Percentiles rank a stretch among this genome's conserved stretches.
Conservation (phyloP, 1,139 yeast species). For the Hansenula anomala region DNA sequence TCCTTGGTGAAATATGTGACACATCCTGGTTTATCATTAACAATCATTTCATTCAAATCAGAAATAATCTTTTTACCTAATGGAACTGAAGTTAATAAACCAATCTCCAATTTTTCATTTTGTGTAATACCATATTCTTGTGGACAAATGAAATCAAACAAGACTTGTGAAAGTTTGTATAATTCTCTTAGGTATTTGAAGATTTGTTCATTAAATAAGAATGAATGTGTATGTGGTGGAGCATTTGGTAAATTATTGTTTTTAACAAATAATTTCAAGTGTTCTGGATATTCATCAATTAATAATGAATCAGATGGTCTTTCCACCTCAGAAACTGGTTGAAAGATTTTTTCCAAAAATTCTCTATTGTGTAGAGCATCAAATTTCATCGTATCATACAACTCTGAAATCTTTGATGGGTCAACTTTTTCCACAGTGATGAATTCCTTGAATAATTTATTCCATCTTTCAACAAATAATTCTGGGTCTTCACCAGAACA, state of each 20-base stretch:
- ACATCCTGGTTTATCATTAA: constrained; percentile 74
- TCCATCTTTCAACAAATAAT: constrained; percentile 95
- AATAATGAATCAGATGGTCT: constrained; percentile 52
- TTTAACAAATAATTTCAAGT: constrained; percentile 63
- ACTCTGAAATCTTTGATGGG: constrained; percentile 93
- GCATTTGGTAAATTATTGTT: constrained; percentile 23
- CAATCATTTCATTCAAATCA: constrained; percentile 78
- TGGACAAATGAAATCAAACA: constrained; percentile 96
- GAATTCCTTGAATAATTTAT: constrained; percentile 89
- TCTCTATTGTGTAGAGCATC: constrained; percentile 95
- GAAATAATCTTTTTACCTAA: constrained; percentile 81
- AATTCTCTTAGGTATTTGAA: constrained; percentile 81
- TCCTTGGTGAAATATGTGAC: constrained; percentile 94
- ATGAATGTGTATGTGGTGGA: constrained; percentile 13
- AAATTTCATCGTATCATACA: constrained; percentile 97
- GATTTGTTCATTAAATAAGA: constrained; percentile 72
- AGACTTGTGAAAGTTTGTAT: constrained; percentile 83
- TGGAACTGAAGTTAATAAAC: constrained; percentile 89
- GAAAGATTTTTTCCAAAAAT: constrained; percentile 77
- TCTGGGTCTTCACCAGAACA: constrained; percentile 95
- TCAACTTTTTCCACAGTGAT: constrained; percentile 93
- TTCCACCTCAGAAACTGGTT: constrained; percentile 52
- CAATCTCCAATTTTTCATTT: constrained; percentile 93
- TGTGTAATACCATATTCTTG: constrained; percentile 98
- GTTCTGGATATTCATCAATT: constrained; percentile 78